Conservation (phyloP, 441 rosid genomes). For the Melastoma candidum region DNA sequence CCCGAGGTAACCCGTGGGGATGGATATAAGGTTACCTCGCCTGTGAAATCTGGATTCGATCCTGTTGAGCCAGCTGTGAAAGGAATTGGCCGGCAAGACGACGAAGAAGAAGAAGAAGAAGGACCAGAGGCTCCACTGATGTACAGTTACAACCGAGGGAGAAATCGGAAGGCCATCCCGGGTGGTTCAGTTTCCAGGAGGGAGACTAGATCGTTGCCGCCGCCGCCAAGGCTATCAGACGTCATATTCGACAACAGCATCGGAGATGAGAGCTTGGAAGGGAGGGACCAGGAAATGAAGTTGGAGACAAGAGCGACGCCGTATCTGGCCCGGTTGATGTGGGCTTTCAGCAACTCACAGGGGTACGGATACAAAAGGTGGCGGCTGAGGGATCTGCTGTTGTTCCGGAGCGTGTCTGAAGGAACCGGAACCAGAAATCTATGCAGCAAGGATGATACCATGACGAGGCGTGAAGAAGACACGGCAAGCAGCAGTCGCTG, state of each 20-base stretch:
- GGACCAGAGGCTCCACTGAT: not conserved
- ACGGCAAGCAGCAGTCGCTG: conserved; percentile 27
- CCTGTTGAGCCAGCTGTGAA: conserved; percentile 1
- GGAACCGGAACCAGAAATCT: conserved; percentile 47
- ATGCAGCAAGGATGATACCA: conserved; percentile 21
- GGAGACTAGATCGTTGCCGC: conserved; percentile 56
- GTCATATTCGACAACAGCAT: conserved; percentile 34
- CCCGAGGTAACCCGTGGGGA: too few relatives aligned
- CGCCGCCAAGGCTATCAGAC: conserved; percentile 70
- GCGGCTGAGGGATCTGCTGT: conserved; percentile 64
- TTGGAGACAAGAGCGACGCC: too few relatives aligned
- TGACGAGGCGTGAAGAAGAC: conserved; percentile 33
- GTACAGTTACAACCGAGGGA: conserved; percentile 27
- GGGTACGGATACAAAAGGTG: conserved; percentile 42
- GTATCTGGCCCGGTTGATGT: too few relatives aligned
- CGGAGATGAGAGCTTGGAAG: too few relatives aligned
- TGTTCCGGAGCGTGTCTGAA: conserved; percentile 85
- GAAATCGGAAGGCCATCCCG: conserved; percentile 24
- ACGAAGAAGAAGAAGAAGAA: conserved; percentile 11
- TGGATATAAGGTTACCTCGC: too few relatives aligned
- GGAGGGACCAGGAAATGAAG: too few relatives aligned
- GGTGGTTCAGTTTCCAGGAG: conserved; percentile 15
- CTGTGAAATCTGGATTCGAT: too few relatives aligned
- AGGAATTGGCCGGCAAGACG: conserved; percentile 23
- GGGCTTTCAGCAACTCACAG: conserved; percentile 14